These are phyloP conservation scores for Saraca asoca DNA, from an alignment of 331 rosid genomes.

Conservation along the genomic window DNA sequence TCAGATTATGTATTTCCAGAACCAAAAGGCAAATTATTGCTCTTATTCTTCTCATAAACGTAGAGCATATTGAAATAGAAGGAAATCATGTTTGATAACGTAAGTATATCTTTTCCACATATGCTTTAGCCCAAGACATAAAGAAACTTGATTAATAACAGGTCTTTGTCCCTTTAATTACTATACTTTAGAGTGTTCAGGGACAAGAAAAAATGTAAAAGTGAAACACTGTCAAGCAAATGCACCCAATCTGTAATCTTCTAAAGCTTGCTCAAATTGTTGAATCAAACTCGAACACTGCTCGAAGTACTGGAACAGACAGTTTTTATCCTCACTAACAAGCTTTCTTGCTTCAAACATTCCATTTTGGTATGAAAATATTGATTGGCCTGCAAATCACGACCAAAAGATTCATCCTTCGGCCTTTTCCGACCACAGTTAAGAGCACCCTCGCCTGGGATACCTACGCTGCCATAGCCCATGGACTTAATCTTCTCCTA, in stretches of 20 bases:
- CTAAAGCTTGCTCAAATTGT: background rate
- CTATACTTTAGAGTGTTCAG: too few relatives aligned
- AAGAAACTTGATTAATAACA: background rate
- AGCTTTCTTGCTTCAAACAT: background rate
- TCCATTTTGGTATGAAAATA: background rate
- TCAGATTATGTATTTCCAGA: too few relatives aligned
- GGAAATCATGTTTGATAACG: too few relatives aligned
- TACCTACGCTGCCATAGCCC: slow-evolving; percentile 5
- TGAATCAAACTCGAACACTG: background rate
- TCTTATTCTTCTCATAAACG: too few relatives aligned
- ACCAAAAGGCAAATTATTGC: too few relatives aligned
- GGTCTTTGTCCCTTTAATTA: too few relatives aligned
- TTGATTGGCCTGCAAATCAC: background rate
- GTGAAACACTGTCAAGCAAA: background rate
- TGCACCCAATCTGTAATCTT: background rate
- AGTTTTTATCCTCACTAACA: background rate
- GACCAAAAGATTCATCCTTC: slow-evolving; percentile 23
- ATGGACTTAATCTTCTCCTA: background rate
- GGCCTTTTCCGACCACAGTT: slow-evolving; percentile 1
- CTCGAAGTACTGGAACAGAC: background rate
- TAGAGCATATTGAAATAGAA: too few relatives aligned
- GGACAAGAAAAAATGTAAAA: background rate
- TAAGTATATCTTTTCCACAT: too few relatives aligned
- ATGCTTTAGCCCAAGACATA: too few relatives aligned
- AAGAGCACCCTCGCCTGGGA: background rate